Percentiles rank a stretch among this genome's conserved stretches.
Evolutionary conservation across 192 early-diverging fungal genomes (phyloP).

Genomic region (Backusella macrospora): DNA sequence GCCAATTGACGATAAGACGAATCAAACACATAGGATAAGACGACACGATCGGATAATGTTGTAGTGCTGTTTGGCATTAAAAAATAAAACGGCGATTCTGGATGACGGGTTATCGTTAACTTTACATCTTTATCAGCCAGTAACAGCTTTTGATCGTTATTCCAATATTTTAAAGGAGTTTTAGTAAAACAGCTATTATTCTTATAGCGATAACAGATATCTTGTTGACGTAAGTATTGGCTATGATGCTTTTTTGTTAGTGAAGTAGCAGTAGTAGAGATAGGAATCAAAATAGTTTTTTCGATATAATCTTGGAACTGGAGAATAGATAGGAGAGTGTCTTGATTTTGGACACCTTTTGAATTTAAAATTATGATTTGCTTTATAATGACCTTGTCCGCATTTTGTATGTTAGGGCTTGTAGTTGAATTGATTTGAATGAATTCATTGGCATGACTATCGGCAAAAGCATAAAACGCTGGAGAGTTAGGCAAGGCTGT

Average conservation of each 20-base stretch:
- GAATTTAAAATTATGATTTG: constrained; percentile 51
- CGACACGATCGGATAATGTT: constrained; percentile 25
- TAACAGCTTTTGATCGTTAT: constrained; percentile 28
- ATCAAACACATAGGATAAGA: constrained; percentile 55
- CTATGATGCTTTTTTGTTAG: not conserved
- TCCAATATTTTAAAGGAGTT: constrained; percentile 29
- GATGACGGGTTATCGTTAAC: not conserved
- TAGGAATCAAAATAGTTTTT: constrained; percentile 40
- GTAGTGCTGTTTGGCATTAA: not conserved
- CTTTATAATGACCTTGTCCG: constrained; percentile 48
- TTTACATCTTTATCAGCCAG: constrained; percentile 28
- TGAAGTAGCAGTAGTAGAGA: constrained; percentile 24
- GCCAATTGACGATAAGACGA: constrained; percentile 42
- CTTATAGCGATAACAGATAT: not conserved
- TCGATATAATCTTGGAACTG: constrained; percentile 42
- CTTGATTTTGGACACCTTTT: constrained; percentile 44
- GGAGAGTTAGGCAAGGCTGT: constrained; percentile 43
- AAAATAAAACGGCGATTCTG: not conserved
- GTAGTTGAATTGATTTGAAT: not conserved
- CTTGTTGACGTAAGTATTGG: constrained; percentile 40
- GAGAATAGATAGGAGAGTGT: constrained; percentile 45
- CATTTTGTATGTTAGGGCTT: not conserved
- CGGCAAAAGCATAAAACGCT: constrained; percentile 35
- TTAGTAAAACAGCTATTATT: constrained; percentile 31
- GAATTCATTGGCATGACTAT: not conserved